Base-by-base conservation (phyloP, 2,329 filamentous ascomycete genomes). In the Chaetomium globosum region DNA sequence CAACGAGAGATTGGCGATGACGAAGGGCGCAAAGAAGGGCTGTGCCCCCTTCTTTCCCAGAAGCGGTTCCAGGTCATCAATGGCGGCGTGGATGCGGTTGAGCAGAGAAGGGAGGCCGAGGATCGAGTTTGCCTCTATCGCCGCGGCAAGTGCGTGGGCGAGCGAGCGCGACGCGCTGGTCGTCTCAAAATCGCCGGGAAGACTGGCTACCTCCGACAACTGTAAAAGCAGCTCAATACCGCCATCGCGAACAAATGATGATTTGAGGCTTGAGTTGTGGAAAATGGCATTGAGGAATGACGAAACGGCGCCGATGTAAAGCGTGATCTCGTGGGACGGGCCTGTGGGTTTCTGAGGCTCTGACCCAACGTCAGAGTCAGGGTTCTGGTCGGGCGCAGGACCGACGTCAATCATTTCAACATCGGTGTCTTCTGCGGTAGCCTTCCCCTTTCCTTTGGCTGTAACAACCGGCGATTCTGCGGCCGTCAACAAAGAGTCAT, bases 161-260 rank as follows among this genome's bases (percentile, higher is more conserved):
- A 97, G 82, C 66, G 89, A 87, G 66, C 89, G 85, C 63, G 88
- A 89, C 4, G 90, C 86, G 60, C 83, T 79, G 6, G 85, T 85
- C 49, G 90, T 88, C 48, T 88, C 84, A 73, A 91, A 89, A 72
- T 91, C 85, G 71, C 88, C 87, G 0, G 92, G 87, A 55, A 98
- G 82, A 74, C 92, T 93, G 5, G 92, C 90, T 33, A 93, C 86
- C 61, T 90, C 91, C 49, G 89, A 89, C 63, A 97, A 86, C 73
- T 97, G 92, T 61, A 99, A 82, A 23, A 98, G 82, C 59, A 90
- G 83, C 75, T 97, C 92, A 28, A 94, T 87, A 7, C 92, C 95
- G 64, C 93, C 92, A 58, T 85, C 84, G 62, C 90, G 86, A 68
- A 95, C 87, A 73, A 97, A 94, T 28, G 85, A 84, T 21, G 82